A percentile compares a stretch with the other conserved stretches of the same genome.
phyloP scores from a whole-genome alignment of 768 basidiomycete genomes.

The Panus rudis region DNA sequence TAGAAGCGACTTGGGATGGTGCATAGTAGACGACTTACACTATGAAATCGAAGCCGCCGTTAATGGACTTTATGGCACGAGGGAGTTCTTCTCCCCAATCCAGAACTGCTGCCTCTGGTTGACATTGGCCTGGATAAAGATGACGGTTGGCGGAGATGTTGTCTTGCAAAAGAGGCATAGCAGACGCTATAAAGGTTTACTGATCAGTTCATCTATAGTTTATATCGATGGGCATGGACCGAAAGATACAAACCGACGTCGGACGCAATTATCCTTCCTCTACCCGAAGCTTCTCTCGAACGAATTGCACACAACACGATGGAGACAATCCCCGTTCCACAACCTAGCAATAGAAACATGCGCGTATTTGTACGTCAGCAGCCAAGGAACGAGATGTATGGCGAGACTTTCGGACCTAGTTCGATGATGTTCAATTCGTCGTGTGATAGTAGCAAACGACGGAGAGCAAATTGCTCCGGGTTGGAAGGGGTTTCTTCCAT shows the following conservation, averaged over 20 bases:
- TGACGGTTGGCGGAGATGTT: slow-evolving; percentile 53
- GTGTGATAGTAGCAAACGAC: too few relatives aligned
- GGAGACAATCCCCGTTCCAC: slow-evolving; percentile 81
- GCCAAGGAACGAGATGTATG: too few relatives aligned
- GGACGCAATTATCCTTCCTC: slow-evolving; percentile 43
- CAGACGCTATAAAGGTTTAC: slow-evolving; percentile 71
- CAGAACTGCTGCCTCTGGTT: slow-evolving; percentile 36
- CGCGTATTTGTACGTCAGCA: too few relatives aligned
- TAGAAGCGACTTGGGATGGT: background rate
- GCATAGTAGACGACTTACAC: slow-evolving; percentile 41
- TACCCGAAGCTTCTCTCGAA: slow-evolving; percentile 19
- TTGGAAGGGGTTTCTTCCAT: too few relatives aligned
- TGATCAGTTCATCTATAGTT: background rate
- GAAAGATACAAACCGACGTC: slow-evolving; percentile 57
- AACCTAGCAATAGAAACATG: too few relatives aligned
- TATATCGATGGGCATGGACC: background rate
- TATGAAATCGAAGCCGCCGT: slow-evolving; percentile 50
- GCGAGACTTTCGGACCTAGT: slow-evolving; percentile 63
- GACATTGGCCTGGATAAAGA: slow-evolving; percentile 13
- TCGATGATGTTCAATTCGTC: slow-evolving; percentile 49
- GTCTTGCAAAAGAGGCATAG: slow-evolving; percentile 69
- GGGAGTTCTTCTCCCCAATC: slow-evolving; percentile 77
- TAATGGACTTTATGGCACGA: slow-evolving; percentile 30
- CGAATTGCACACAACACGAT: slow-evolving; percentile 56
- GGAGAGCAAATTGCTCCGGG: too few relatives aligned